Base-by-base conservation (phyloP, 495 filamentous ascomycete genomes). In the Penicillium psychrofluorescens region DNA sequence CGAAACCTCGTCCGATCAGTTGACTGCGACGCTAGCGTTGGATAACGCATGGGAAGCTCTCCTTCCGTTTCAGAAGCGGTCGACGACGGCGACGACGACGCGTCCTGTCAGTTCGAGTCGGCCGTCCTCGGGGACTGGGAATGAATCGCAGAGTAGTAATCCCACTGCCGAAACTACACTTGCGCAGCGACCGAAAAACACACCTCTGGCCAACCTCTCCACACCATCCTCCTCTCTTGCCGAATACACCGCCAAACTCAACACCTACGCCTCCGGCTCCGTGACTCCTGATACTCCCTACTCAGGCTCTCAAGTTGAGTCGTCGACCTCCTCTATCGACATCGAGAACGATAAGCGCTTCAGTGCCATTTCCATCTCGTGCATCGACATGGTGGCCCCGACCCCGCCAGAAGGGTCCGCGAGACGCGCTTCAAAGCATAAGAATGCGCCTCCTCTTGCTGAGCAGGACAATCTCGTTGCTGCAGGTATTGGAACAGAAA, bases 331-430 rank as follows among this genome's bases (percentile, higher is more conserved):
- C 37, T 54, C 56, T 42, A 46, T 50, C 13, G 49, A 35, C 22
- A 35, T 63, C 29, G 46, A 68, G 35, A 48, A 49, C 30, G 86
- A 90, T 62, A 80, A 75, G 69, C 72, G 86, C 49, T 79, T 84
- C 50, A 79, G 76, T 44, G 64, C 62, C 8, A 71, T 90, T 16
- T 65, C 70, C 12, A 71, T 88, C 15, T 76, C 85, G 57, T 80
- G 79, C 50, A 79, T 88, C 54, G 79, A 85, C 49, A 85, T 87
- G 81, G 60, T 71, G 32, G 41, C 67, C 33, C 63, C 56, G 32
- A 41, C 67, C 31, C 63, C 56, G 8, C 47, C 52, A 7, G 50
- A 51, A 6, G 54, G 49, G 13, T 48, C 53, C 35, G 30, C 41
- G 5, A 51, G 52, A 30, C 45, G 48, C 29, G 38, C 40, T 35